phyloP scores from a whole-genome alignment of 2,329 filamentous ascomycete genomes.

The Akanthomyces muscarius region DNA sequence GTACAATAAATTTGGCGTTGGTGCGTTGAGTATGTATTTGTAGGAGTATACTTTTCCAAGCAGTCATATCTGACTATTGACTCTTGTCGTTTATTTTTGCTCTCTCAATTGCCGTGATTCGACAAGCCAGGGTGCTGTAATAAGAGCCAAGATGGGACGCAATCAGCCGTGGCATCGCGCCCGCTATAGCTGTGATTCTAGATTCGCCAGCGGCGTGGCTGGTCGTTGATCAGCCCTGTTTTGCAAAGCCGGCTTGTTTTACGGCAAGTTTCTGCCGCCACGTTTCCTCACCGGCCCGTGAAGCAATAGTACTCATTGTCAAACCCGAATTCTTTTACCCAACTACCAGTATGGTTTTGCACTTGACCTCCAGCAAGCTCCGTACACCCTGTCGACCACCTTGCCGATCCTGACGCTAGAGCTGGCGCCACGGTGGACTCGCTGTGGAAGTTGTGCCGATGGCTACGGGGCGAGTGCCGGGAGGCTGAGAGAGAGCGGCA shows the following conservation, averaged over 20 bases:
- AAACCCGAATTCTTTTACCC: not conserved
- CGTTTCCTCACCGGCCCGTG: not conserved
- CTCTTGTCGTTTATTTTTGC: not conserved
- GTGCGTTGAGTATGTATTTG: not conserved
- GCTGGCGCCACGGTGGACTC: not conserved
- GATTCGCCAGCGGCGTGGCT: not conserved
- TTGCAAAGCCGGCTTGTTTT: not conserved
- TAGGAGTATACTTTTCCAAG: not conserved
- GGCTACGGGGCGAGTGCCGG: not conserved
- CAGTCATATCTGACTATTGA: not conserved
- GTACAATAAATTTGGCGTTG: not conserved
- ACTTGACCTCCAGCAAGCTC: not conserved
- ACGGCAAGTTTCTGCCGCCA: not conserved
- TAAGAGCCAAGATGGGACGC: not conserved
- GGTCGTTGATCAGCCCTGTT: not conserved
- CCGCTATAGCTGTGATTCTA: not conserved
- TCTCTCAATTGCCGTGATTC: not conserved
- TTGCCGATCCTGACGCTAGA: conserved; percentile 3
- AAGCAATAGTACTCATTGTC: not conserved
- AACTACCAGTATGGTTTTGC: not conserved
- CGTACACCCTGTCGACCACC: conserved; percentile 10
- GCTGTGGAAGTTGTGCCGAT: not conserved
- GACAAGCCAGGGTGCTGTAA: too few relatives aligned
- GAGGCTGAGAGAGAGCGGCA: not conserved
- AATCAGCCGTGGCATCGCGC: not conserved